Evolutionary conservation across 805 yeast genomes (phyloP).

Genomic region (Schwanniomyces vanrijiae): DNA sequence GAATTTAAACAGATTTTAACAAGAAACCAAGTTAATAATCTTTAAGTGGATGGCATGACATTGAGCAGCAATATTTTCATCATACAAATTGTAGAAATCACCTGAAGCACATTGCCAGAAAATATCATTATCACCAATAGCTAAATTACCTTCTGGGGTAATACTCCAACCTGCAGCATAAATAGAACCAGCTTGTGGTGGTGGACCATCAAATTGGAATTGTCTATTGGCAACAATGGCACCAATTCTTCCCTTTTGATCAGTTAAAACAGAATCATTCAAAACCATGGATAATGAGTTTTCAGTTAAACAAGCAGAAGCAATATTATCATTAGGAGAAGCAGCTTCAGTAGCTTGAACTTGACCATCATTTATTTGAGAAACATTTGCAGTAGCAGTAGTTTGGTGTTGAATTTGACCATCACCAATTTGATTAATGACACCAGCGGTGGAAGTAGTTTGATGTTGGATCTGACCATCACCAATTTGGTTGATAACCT

Average conservation of each 20-base stretch:
- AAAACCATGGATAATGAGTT: conserved; percentile 28
- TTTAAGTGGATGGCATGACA: conserved; percentile 63
- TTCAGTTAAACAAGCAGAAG: conserved; percentile 42
- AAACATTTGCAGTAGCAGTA: conserved; percentile 18
- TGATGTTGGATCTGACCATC: no score
- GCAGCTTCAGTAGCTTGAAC: conserved; percentile 21
- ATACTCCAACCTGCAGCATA: conserved; percentile 66
- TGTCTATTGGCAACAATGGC: conserved; percentile 59
- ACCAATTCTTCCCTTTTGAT: conserved; percentile 42
- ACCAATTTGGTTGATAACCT: conserved; percentile 31
- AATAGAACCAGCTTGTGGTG: conserved; percentile 78
- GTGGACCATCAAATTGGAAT: conserved; percentile 78
- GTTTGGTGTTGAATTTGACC: no score
- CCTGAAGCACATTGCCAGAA: conserved; percentile 80
- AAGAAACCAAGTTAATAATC: conserved; percentile 56
- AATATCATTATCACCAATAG: conserved; percentile 58
- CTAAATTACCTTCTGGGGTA: conserved; percentile 40
- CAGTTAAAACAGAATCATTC: conserved; percentile 27
- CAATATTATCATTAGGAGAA: conserved; percentile 23
- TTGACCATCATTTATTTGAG: conserved; percentile 35
- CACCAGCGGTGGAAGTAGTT: conserved; percentile 18
- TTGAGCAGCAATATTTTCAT: conserved; percentile 56
- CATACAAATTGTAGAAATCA: conserved; percentile 76
- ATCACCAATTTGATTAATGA: conserved; percentile 29
- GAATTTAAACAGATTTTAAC: conserved; percentile 33